Percentiles rank a stretch among this genome's conserved stretches.
Conservation (phyloP, 2,329 filamentous ascomycete genomes). For the Xylariaceae sp. region DNA sequence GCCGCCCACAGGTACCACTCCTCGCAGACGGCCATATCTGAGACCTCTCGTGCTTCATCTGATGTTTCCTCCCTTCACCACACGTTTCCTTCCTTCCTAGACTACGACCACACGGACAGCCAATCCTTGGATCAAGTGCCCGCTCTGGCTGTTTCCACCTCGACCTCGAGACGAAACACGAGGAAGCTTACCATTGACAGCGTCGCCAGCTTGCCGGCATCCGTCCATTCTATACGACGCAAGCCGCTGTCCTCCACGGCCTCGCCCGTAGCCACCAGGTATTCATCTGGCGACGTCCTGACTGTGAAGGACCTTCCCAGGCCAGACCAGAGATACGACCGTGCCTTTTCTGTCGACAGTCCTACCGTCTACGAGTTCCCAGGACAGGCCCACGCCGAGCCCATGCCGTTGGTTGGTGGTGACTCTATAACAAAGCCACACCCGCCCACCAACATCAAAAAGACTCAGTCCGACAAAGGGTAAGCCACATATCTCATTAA, state of each 20-base stretch:
- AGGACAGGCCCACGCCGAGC: neutral
- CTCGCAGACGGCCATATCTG: conserved; percentile 18
- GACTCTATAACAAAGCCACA: conserved; percentile 16
- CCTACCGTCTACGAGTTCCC: conserved; percentile 60
- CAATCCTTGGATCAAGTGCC: conserved; percentile 25
- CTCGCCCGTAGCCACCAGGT: conserved; percentile 46
- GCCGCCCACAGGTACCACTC: neutral
- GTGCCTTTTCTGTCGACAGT: conserved; percentile 54
- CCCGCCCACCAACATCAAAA: conserved; percentile 6
- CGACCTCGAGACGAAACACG: conserved; percentile 27
- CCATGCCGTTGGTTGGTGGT: conserved; percentile 7
- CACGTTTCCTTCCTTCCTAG: conserved; percentile 19
- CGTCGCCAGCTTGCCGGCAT: conserved; percentile 15
- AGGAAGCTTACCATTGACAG: conserved; percentile 25
- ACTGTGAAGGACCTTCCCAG: conserved; percentile 37
- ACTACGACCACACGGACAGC: conserved; percentile 16
- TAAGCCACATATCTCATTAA: conserved; percentile 29
- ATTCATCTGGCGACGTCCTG: conserved; percentile 38
- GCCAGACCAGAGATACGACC: conserved; percentile 51
- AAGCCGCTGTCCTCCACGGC: conserved; percentile 57
- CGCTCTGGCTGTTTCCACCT: conserved; percentile 20
- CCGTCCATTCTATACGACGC: conserved; percentile 43
- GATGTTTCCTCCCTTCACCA: conserved; percentile 24
- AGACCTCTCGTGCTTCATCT: conserved; percentile 36
- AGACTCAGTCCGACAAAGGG: conserved; percentile 17